A percentile compares a stretch with the other conserved stretches of the same genome.
phyloP scores from a whole-genome alignment of 345 rosid species.

The Populus alba region DNA sequence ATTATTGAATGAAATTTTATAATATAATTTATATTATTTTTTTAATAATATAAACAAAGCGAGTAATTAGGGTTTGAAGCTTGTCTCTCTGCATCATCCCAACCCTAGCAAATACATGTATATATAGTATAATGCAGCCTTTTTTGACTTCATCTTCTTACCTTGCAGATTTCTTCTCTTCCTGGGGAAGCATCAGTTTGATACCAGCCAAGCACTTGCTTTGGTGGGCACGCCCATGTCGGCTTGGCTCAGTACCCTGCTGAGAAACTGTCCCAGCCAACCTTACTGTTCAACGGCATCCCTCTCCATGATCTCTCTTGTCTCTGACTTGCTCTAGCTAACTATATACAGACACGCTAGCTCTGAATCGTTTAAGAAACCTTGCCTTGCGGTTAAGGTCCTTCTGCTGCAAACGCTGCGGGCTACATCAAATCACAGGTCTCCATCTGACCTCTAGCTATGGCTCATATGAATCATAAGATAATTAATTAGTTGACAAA shows the following conservation, averaged over 20 bases:
- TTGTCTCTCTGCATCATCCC: slow-evolving; percentile 40
- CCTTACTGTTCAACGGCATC: background rate
- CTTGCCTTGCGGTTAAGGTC: background rate
- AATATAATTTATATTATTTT: no score
- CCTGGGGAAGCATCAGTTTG: slow-evolving; percentile 52
- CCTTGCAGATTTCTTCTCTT: slow-evolving; percentile 10
- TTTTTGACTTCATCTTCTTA: slow-evolving; percentile 11
- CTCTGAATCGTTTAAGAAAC: background rate
- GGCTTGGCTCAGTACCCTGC: slow-evolving; percentile 39
- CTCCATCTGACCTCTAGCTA: background rate
- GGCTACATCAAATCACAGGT: background rate
- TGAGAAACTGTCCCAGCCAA: slow-evolving; percentile 13
- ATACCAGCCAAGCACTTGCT: slow-evolving; percentile 65
- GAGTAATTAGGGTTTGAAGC: slow-evolving; percentile 41
- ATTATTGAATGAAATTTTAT: fast-evolving
- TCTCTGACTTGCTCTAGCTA: background rate
- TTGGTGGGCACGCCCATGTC: slow-evolving; percentile 81
- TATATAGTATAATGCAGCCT: background rate
- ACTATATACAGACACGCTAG: background rate
- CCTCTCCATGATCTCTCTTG: background rate
- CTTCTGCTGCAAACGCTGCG: background rate
- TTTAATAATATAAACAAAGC: slow-evolving; percentile 26
- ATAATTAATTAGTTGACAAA: background rate
- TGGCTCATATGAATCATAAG: background rate
- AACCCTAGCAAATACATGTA: background rate